A percentile compares a stretch with the other conserved stretches of the same genome.
Evolutionary conservation across 2,329 filamentous ascomycete species (phyloP).

Genomic region (Apiospora aurea): DNA sequence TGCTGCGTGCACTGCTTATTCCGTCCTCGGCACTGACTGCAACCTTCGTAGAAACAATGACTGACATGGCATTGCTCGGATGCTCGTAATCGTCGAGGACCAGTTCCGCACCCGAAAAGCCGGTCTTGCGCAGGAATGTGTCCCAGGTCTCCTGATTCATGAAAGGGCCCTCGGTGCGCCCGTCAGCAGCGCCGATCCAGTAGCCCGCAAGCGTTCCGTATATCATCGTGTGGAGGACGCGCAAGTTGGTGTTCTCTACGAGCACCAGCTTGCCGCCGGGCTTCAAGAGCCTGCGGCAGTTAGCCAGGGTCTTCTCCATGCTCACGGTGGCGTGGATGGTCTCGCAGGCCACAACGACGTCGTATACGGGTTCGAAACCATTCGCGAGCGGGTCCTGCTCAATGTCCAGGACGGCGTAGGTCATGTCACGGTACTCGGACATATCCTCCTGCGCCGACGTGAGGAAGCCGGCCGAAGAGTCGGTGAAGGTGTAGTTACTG

Average conservation of each 20-base stretch:
- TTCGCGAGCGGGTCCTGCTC: conserved; percentile 31
- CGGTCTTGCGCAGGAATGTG: conserved; percentile 26
- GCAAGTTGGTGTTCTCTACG: conserved; percentile 32
- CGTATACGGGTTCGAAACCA: conserved; percentile 31
- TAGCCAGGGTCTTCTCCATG: conserved; percentile 35
- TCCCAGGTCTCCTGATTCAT: conserved; percentile 33
- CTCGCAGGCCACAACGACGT: conserved; percentile 36
- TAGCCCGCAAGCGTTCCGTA: conserved; percentile 29
- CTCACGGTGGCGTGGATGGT: conserved; percentile 30
- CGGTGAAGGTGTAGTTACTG: conserved; percentile 30
- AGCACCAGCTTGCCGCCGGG: conserved; percentile 39
- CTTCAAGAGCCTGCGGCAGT: conserved; percentile 38
- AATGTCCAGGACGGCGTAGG: conserved; percentile 24
- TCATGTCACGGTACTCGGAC: conserved; percentile 27
- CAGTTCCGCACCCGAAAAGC: conserved; percentile 36
- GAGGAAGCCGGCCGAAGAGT: conserved; percentile 29
- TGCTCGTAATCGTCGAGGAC: conserved; percentile 34
- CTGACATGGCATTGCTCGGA: conserved; percentile 26
- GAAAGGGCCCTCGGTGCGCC: conserved; percentile 31
- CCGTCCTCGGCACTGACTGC: background rate
- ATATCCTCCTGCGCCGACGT: conserved; percentile 24
- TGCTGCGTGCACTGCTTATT: background rate
- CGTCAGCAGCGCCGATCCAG: conserved; percentile 29
- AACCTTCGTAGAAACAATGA: conserved; percentile 26
- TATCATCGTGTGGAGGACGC: conserved; percentile 30